phyloP scores from a whole-genome alignment of 1,284 basidiomycete genomes.

The Leccinum solheimii region DNA sequence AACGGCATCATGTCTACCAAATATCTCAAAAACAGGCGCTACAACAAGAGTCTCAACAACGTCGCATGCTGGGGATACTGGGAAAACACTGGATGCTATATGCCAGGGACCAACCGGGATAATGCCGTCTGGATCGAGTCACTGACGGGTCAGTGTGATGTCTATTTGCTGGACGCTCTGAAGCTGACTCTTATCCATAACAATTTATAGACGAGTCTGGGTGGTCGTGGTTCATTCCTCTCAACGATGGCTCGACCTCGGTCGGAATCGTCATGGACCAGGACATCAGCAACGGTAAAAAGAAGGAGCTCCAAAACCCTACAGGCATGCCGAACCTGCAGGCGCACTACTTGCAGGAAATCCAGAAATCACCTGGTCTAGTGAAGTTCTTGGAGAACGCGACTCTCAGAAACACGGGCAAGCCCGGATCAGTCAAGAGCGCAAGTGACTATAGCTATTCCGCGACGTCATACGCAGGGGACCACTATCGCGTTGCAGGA shows the following conservation, averaged over 20 bases:
- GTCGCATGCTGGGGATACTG: constrained; percentile 56
- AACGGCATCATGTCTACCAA: not conserved
- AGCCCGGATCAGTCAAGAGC: not conserved
- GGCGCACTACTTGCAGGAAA: not conserved
- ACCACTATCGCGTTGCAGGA: not conserved
- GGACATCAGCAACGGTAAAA: constrained; percentile 40
- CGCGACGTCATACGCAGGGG: not conserved
- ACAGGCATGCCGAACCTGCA: constrained; percentile 4
- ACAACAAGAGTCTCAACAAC: constrained; percentile 44
- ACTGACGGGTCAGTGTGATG: constrained; percentile 7
- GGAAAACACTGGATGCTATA: constrained; percentile 35
- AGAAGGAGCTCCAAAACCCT: constrained; percentile 13
- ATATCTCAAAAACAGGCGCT: constrained; percentile 11
- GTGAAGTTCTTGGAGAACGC: constrained; percentile 36
- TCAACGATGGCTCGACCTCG: constrained; percentile 48
- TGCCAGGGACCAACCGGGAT: constrained; percentile 21
- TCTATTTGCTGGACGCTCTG: not conserved
- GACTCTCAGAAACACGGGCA: constrained; percentile 13
- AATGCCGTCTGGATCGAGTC: constrained; percentile 27
- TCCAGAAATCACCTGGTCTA: constrained; percentile 39
- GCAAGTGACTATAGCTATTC: not conserved
- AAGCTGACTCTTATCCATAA: not conserved
- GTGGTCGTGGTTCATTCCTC: constrained; percentile 36
- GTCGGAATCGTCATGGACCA: constrained; percentile 29
- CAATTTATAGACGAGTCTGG: constrained; percentile 36